Evolutionary conservation across 768 basidiomycete genomes (phyloP).

Genomic region (Pleurotus giganteus): DNA sequence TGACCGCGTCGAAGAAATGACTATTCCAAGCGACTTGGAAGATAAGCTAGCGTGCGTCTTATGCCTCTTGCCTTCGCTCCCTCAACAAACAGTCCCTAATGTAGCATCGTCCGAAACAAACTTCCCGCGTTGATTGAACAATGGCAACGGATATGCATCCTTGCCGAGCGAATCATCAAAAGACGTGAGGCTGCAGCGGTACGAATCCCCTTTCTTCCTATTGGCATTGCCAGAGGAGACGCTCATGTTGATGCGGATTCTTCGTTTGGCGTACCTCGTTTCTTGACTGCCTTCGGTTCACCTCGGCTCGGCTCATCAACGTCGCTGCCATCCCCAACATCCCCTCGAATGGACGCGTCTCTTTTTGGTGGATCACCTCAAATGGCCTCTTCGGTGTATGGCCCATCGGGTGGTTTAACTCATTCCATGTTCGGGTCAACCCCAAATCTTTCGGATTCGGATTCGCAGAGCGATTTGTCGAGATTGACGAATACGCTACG

Average conservation of each 20-base stretch:
- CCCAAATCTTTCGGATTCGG: conserved; percentile 18
- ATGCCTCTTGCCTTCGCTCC: background rate
- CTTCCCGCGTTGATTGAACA: conserved; percentile 80
- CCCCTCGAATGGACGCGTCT: conserved; percentile 31
- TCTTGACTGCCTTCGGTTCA: conserved; percentile 71
- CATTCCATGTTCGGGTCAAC: conserved; percentile 25
- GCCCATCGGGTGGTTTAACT: conserved; percentile 24
- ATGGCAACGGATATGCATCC: conserved; percentile 87
- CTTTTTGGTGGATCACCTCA: conserved; percentile 22
- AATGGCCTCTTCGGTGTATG: conserved; percentile 16
- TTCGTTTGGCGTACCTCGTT: conserved; percentile 53
- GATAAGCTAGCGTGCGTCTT: conserved; percentile 74
- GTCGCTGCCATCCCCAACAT: conserved; percentile 26
- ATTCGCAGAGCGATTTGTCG: conserved; percentile 74
- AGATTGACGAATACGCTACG: conserved; percentile 81
- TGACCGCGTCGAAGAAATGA: conserved; percentile 85
- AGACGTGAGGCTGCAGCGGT: conserved; percentile 91
- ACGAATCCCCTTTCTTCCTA: conserved; percentile 46
- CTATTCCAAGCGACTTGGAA: conserved; percentile 88
- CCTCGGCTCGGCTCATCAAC: conserved; percentile 41
- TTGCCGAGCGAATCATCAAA: conserved; percentile 85
- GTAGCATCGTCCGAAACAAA: conserved; percentile 72
- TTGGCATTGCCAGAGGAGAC: conserved; percentile 11
- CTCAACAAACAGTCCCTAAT: conserved; percentile 9
- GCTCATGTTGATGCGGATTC: conserved; percentile 10